Conservation (phyloP, 495 filamentous ascomycete genomes). For the Hamigera avellanea region DNA sequence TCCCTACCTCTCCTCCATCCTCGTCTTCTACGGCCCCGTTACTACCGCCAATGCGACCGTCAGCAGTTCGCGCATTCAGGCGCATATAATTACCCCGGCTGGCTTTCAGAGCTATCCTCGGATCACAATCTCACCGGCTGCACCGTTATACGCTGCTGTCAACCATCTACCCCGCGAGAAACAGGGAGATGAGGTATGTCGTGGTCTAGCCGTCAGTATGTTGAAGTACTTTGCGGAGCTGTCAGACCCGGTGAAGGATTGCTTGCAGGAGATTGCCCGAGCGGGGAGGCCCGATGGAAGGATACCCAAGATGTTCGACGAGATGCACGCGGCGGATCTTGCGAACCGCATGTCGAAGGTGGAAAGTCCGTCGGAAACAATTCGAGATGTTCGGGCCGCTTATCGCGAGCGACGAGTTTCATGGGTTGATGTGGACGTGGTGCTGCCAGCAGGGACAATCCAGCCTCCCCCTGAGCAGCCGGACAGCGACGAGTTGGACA, state of each 20-base stretch:
- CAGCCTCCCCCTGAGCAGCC: slow-evolving; percentile 21
- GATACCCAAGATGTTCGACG: slow-evolving; percentile 64
- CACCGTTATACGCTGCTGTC: slow-evolving; percentile 89
- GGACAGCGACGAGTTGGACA: slow-evolving; percentile 35
- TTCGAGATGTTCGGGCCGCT: slow-evolving; percentile 55
- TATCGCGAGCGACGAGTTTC: slow-evolving; percentile 66
- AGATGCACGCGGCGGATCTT: slow-evolving; percentile 85
- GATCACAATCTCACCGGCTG: slow-evolving; percentile 82
- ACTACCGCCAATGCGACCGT: slow-evolving; percentile 73
- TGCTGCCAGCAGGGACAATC: slow-evolving; percentile 68
- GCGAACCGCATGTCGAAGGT: slow-evolving; percentile 71
- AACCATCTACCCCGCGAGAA: slow-evolving; percentile 83
- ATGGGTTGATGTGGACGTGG: slow-evolving; percentile 80
- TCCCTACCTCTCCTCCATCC: slow-evolving; percentile 59
- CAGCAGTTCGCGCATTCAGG: slow-evolving; percentile 83
- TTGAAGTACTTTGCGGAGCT: slow-evolving; percentile 88
- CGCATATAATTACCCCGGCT: slow-evolving; percentile 79
- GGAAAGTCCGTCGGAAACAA: slow-evolving; percentile 60
- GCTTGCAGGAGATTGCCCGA: slow-evolving; percentile 25
- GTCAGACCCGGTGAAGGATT: slow-evolving; percentile 60
- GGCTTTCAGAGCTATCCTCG: slow-evolving; percentile 82
- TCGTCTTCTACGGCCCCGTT: slow-evolving; percentile 79
- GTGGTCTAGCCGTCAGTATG: slow-evolving; percentile 81
- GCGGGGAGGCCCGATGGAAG: slow-evolving; percentile 18
- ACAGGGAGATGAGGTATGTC: slow-evolving; percentile 83